These are phyloP conservation scores for Cryptococcus sp. DNA, from an alignment of 1,284 basidiomycete species.

Conservation along the genomic window DNA sequence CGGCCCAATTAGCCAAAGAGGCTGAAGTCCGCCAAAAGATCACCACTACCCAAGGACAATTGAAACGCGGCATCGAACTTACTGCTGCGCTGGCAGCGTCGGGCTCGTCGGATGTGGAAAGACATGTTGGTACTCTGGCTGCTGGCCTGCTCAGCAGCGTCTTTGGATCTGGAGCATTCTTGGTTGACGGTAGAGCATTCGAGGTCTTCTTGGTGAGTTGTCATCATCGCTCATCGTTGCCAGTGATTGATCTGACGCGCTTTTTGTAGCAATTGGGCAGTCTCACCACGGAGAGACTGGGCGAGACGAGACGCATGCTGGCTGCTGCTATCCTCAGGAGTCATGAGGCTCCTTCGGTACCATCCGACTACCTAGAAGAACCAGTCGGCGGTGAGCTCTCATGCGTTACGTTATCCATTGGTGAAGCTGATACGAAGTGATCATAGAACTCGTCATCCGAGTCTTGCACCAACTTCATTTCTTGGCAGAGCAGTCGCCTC, in stretches of 20 bases:
- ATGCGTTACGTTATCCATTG: not conserved
- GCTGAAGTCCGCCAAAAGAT: conserved; percentile 66
- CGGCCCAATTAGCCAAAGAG: conserved; percentile 79
- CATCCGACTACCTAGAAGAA: conserved; percentile 72
- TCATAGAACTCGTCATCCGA: conserved; percentile 71
- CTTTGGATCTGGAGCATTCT: conserved; percentile 61
- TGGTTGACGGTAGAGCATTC: conserved; percentile 67
- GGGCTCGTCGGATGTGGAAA: conserved; percentile 62
- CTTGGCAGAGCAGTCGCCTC: conserved; percentile 76
- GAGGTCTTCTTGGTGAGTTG: conserved; percentile 72
- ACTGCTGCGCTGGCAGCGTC: conserved; percentile 66
- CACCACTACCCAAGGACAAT: conserved; percentile 57
- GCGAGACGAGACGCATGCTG: conserved; percentile 67
- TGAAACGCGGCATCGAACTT: conserved; percentile 69
- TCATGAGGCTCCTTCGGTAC: conserved; percentile 66
- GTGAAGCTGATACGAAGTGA: conserved; percentile 9
- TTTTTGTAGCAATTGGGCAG: conserved; percentile 25
- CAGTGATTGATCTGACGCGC: conserved; percentile 2
- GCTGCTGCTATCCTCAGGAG: conserved; percentile 78
- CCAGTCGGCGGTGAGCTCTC: conserved; percentile 63
- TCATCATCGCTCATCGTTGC: not conserved
- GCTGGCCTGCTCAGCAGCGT: conserved; percentile 67
- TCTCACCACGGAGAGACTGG: conserved; percentile 65
- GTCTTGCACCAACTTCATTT: conserved; percentile 84
- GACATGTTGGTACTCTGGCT: conserved; percentile 63